Base-by-base conservation (phyloP, 225 moss, liverwort and hornwort species). In the Bryum argenteum region DNA sequence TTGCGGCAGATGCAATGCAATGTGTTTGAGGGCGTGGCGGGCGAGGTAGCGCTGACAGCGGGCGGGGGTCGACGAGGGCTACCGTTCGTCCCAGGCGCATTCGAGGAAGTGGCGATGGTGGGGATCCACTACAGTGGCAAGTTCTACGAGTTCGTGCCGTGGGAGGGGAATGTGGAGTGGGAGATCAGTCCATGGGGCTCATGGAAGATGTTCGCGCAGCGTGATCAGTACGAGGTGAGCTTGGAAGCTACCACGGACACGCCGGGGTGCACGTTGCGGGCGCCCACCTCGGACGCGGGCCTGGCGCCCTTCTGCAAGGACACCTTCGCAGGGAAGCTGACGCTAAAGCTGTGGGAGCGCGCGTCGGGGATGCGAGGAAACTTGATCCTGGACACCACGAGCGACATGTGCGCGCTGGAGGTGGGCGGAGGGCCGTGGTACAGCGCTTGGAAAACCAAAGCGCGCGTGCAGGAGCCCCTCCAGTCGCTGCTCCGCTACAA, bases 351-450 rank as follows among this genome's bases (percentile, higher is more conserved):
- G 24, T 91, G 92, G 94, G 85, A 88, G 77, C 84, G 80, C 47
- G 73, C 21, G 3, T 75, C 67, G 37, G 75, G 72, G 15, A 23
- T 37, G 5, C 72, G 80, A 58, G 81, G 78, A 26, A 67, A 80
- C 70, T 60, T 84, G 19, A 79, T 98, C 28, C 68, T 98, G 57
- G 97, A 98, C 66, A 83, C 78, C 24, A 91, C 80, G 1, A 92
- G 91, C 52, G 82, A 76, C 18, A 84, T 94, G 92, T 87, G 85
- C 67, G 97, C 97, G 5, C 64, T 98, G 75, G 97, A 98, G 54
- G 88, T 89, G 5, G 97, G 97, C 24, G 97, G 97, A 70, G 94
- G 89, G 11, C 91, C 97, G 14, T 98, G 94, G 97, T 94, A 94
- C 74, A 80, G 42, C 58, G 65, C 61, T 0, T 98, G 97, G 97